Evolutionary conservation across 176 grass and related monocot species (phyloP).

Genomic region (Oryza officinalis): DNA sequence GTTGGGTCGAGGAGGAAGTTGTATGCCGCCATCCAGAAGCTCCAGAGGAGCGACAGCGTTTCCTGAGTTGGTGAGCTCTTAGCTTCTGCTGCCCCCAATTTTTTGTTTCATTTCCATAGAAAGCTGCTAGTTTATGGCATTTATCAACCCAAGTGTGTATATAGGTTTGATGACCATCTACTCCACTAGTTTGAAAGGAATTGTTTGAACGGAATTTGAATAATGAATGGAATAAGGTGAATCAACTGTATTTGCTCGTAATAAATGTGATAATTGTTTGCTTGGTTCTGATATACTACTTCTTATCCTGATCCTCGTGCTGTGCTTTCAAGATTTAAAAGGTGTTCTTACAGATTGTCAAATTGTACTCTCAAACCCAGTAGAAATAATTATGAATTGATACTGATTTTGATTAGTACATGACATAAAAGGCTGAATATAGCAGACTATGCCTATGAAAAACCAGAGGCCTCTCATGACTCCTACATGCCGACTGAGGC

Average conservation of each 20-base stretch:
- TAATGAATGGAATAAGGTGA: slow-evolving; percentile 32
- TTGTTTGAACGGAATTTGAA: slow-evolving; percentile 29
- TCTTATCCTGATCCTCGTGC: neutral
- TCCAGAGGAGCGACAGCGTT: slow-evolving; percentile 42
- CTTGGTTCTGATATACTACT: neutral
- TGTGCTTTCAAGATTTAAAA: neutral
- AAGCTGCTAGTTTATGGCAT: neutral
- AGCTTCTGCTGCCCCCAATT: slow-evolving; percentile 8
- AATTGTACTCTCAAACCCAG: neutral
- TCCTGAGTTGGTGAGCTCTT: slow-evolving; percentile 58
- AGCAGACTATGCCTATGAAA: neutral
- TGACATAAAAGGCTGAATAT: neutral
- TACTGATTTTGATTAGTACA: neutral
- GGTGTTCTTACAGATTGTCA: neutral
- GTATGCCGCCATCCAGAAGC: slow-evolving; percentile 68
- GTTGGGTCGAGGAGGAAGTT: slow-evolving; percentile 90
- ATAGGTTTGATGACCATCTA: slow-evolving; percentile 31
- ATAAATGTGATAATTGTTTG: neutral
- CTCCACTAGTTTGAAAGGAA: neutral
- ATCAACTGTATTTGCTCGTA: slow-evolving; percentile 7
- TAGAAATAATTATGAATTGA: neutral
- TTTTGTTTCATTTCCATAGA: slow-evolving; percentile 31
- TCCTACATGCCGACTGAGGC: neutral
- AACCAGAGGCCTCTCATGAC: neutral
- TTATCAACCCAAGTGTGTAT: slow-evolving; percentile 29